Base-by-base conservation (phyloP, 306 rosid genomes). In the Quercus robur region DNA sequence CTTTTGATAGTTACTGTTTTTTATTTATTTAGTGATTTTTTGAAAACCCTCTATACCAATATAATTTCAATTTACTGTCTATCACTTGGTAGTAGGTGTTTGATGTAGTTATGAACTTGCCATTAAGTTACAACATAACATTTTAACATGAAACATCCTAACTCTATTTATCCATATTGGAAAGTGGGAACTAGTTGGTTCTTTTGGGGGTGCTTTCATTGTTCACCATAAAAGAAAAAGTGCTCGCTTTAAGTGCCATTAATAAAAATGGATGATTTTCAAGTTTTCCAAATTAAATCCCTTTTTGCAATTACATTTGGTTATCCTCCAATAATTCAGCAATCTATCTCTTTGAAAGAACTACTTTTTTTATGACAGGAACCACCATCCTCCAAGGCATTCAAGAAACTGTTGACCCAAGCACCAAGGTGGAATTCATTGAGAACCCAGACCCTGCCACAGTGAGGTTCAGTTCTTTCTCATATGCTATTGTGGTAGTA, bases 371-470 rank as follows among this genome's bases (percentile, higher is more conserved):
- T 31, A 67, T 35, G 52, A 19, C 26, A 67, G 72, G 72, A 67
- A 67, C 72, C 52, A 35, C 72, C 26, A 67, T 67, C 49, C 72
- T 67, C 13, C 4, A 35, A 19, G 72, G 8, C 72, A 67, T 67
- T 23, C 9, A 67, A 67, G 72, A 49, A 49, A 67, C 52, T 19
- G 72, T 67, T 9, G 72, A 67, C 72, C 49, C 11, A 33, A 35
- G 26, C 26, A 67, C 72, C 51, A 7, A 67, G 52, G 72, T 67
- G 17, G 52, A 33, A 51, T 67, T 67, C 72, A 67, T 33, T 8
- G 72, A 67, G 52, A 67, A 67, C 52, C 72, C 72, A 18, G 72
- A 67, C 72, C 51, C 52, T 33, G 52, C 72, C 72, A 33, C n/a
- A 19, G 17, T 67, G 6, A 19, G n/a, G 26, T 33, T 25, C 52